phyloP scores from a whole-genome alignment of 2,329 filamentous ascomycete species.

The Alternaria viburni region DNA sequence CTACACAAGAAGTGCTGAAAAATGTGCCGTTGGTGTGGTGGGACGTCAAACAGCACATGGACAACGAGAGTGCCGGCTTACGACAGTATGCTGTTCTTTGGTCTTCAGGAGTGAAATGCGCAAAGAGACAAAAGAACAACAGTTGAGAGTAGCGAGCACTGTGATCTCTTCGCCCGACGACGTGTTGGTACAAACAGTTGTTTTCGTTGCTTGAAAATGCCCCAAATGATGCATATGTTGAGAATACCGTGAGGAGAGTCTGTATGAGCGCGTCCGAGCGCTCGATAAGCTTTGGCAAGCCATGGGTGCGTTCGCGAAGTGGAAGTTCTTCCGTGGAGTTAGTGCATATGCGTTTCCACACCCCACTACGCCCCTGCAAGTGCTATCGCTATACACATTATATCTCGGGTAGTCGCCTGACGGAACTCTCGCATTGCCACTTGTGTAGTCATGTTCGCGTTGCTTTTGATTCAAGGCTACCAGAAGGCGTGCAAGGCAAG shows the following conservation, averaged over 20 bases:
- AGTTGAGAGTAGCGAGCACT: background rate
- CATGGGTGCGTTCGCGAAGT: background rate
- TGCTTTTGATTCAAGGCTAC: background rate
- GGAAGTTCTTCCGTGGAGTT: background rate
- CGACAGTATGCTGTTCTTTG: constrained; percentile 20
- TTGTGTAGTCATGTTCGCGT: background rate
- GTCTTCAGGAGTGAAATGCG: background rate
- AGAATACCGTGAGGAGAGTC: background rate
- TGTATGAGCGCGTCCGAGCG: background rate
- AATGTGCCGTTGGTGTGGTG: background rate
- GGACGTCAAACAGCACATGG: background rate
- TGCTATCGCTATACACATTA: background rate
- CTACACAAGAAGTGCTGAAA: background rate
- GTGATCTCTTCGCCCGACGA: background rate
- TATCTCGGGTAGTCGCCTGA: background rate
- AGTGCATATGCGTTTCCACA: background rate
- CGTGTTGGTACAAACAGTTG: background rate
- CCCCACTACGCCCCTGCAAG: background rate
- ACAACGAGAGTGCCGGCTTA: background rate
- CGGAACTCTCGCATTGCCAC: background rate
- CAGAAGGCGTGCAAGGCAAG: background rate
- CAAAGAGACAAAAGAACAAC: background rate
- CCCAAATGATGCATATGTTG: background rate
- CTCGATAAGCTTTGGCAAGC: background rate
- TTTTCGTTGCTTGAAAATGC: background rate